These are phyloP conservation scores for Termitomyces sp. DNA, from an alignment of 768 basidiomycete species.

Conservation along the genomic window DNA sequence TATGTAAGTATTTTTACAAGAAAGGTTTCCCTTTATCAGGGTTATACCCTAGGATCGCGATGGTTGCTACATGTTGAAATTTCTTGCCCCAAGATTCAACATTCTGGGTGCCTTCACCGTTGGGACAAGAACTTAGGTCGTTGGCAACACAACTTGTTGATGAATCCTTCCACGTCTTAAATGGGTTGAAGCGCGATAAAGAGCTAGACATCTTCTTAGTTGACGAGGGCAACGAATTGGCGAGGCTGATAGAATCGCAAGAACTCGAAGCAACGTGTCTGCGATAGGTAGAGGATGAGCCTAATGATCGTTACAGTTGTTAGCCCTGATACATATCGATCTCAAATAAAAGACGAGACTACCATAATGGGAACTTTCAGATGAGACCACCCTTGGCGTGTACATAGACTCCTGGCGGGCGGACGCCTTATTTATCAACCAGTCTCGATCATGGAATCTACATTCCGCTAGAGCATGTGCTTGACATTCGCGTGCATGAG, in stretches of 20 bases:
- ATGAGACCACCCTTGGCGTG: background rate
- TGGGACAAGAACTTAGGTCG: background rate
- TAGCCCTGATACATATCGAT: background rate
- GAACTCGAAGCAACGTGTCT: background rate
- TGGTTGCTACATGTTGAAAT: conserved; percentile 1
- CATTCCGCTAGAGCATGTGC: background rate
- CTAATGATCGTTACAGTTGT: background rate
- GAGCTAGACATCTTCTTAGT: background rate
- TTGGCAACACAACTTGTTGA: background rate
- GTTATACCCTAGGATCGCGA: conserved; percentile 1
- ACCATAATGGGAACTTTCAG: background rate
- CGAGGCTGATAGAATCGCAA: background rate
- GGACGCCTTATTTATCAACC: background rate
- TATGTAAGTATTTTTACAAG: no score
- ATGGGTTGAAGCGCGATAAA: background rate
- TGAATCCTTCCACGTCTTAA: background rate
- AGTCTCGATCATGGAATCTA: background rate
- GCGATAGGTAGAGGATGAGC: background rate
- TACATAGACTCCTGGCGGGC: background rate
- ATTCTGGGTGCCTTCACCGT: background rate
- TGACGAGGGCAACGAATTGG: background rate
- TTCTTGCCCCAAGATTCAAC: conserved; percentile 3
- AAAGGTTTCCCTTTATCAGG: background rate
- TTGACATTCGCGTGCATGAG: background rate
- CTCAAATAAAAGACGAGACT: background rate